Base-by-base conservation (phyloP, 257 asterid genomes). In the Datura wrightii region DNA sequence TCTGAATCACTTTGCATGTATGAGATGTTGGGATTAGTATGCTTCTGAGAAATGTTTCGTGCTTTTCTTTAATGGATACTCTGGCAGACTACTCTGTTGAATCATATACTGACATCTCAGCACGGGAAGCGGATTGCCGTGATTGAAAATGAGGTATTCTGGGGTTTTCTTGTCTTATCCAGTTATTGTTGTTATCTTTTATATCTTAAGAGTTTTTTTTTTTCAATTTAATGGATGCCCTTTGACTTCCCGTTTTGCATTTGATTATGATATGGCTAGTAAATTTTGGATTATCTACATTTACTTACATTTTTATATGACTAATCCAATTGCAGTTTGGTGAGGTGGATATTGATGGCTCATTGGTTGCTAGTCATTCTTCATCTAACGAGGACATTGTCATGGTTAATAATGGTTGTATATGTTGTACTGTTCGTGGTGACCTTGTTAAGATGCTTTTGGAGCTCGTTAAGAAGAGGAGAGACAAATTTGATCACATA, bases 121-220 rank as follows among this genome's bases (percentile, higher is more conserved):
- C 98, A 96, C 79, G 99, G 97, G 80, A 94, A 94, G 94, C 89
- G 98, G 84, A 94, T 94, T 78, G 98, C 99, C 69, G 99, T 96
- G 55, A 93, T 94, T 55, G 99, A 96, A 88, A 96, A 96, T 88
- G 99, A 96, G 99, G 99, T 96, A 93, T 84, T 84, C 18, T 16
- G 19, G 59, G 53, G 31, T 72, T 83, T 59, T 55, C 62, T 72
- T 2, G 24, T 72, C 78, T 9, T 79, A 42, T 4, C n/a, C 6
- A 10, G 80, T 18, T 83, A 39, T 42, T 19, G 6, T 31, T 50
- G 53, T 53, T 83, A 18, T 6, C 39, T n/a, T 9, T 14, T 55
- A 65, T 31, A 62, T 65, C 65, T 65, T 44, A 10, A 65, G 48
- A n/a, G 15, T 82, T 16, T 18, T 63, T 82, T 82, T 56, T 24